phyloP scores from a whole-genome alignment of 2,329 filamentous ascomycete genomes.

The Lithohypha guttulata region DNA sequence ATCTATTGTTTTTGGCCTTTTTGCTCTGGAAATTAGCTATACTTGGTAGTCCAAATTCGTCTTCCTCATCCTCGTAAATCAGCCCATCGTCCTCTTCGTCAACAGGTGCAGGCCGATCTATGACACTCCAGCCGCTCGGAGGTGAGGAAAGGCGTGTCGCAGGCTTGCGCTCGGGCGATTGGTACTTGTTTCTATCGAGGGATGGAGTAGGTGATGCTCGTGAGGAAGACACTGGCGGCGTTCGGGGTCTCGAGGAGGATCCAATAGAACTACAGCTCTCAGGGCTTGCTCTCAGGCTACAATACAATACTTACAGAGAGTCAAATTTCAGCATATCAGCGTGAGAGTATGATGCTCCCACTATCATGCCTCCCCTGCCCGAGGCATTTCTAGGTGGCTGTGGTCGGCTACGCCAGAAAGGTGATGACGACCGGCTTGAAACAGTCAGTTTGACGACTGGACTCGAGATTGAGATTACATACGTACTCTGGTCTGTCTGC shows the following conservation, averaged over 20 bases:
- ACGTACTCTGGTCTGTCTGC: conserved; percentile 33
- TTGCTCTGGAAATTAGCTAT: conserved; percentile 83
- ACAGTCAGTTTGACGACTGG: conserved; percentile 17
- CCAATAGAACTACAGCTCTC: conserved; percentile 13
- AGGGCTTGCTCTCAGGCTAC: neutral
- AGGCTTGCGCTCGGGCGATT: conserved; percentile 18
- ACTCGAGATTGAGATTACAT: conserved; percentile 8
- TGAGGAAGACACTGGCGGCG: conserved; percentile 19
- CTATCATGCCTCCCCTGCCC: conserved; percentile 58
- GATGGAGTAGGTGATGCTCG: conserved; percentile 15
- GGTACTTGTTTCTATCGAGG: conserved; percentile 13
- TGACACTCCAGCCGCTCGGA: conserved; percentile 69
- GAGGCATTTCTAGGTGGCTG: conserved; percentile 45
- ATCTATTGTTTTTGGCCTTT: conserved; percentile 35
- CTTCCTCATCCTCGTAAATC: conserved; percentile 74
- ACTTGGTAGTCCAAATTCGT: conserved; percentile 90
- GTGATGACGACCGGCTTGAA: conserved; percentile 61
- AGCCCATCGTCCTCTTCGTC: conserved; percentile 56
- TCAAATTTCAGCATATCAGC: conserved; percentile 87
- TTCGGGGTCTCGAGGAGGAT: conserved; percentile 23
- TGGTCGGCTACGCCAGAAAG: conserved; percentile 67
- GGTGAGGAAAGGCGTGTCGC: conserved; percentile 45
- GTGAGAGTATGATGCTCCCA: conserved; percentile 93
- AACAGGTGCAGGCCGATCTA: conserved; percentile 56
- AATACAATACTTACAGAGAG: conserved; percentile 49